Evolutionary conservation across 495 filamentous ascomycete genomes (phyloP).

Genomic region (Trichoderma reesei): DNA sequence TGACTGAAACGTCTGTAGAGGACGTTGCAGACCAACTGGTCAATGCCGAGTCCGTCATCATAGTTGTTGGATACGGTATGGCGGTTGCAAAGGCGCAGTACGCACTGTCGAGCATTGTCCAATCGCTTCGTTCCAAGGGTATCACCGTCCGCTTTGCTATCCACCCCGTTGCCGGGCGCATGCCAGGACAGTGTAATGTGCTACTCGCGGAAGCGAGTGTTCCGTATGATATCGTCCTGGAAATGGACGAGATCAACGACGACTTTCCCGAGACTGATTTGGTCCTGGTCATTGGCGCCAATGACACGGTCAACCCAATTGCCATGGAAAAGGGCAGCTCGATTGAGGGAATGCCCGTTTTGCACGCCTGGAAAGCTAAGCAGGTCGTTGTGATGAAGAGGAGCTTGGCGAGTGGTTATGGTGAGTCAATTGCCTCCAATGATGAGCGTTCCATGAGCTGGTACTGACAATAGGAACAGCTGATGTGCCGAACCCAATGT

Average conservation of each 20-base stretch:
- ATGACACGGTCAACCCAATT: conserved; percentile 80
- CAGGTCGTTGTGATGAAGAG: conserved; percentile 83
- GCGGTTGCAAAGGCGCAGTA: conserved; percentile 82
- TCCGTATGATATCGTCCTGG: conserved; percentile 74
- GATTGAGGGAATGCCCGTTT: conserved; percentile 77
- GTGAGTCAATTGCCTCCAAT: conserved; percentile 27
- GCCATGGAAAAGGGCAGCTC: conserved; percentile 66
- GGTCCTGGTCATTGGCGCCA: conserved; percentile 77
- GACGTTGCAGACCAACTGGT: conserved; percentile 62
- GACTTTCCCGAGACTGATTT: conserved; percentile 74
- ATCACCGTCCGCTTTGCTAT: conserved; percentile 78
- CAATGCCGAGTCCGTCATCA: conserved; percentile 67
- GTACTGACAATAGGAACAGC: conserved; percentile 32
- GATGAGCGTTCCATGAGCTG: not conserved
- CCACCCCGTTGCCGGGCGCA: conserved; percentile 72
- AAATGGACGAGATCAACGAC: conserved; percentile 89
- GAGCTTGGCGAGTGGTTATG: conserved; percentile 72
- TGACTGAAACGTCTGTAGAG: conserved; percentile 63
- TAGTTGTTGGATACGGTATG: conserved; percentile 81
- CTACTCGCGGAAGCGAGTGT: conserved; percentile 72
- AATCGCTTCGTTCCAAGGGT: conserved; percentile 56
- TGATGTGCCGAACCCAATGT: conserved; percentile 81
- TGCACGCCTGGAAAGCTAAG: conserved; percentile 85
- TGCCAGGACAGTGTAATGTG: conserved; percentile 84
- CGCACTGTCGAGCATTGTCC: conserved; percentile 66